Conservation (phyloP, 176 grass and related monocot species). For the Oropetium thomaeum region DNA sequence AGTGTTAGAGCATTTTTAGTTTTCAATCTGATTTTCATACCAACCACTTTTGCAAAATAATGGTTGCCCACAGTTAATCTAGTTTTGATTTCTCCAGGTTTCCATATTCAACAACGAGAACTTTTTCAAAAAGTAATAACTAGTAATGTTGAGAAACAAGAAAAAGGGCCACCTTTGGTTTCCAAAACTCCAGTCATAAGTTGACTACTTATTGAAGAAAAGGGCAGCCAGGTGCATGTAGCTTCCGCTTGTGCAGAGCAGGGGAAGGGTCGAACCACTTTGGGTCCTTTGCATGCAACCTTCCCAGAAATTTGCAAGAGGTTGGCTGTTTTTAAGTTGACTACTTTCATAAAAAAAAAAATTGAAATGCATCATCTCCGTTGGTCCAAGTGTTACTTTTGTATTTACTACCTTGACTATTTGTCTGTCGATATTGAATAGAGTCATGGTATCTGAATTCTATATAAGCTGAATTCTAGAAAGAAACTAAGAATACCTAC, state of each 20-base stretch:
- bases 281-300: no score
- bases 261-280: no score
- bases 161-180: not conserved
- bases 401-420: no score
- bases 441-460: not conserved
- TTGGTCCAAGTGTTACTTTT: not conserved
- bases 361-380: not conserved
- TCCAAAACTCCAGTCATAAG: not conserved
- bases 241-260: no score
- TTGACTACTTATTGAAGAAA: no score
- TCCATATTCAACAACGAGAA: not conserved
- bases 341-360: no score
- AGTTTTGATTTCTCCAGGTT: not conserved
- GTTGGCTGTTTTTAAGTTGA: no score
- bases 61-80: not conserved
- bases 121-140: not conserved
- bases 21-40: not conserved
- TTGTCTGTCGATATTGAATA: not conserved
- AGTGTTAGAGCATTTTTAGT: not conserved
- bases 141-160: not conserved
- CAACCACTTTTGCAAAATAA: not conserved
- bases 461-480: not conserved
- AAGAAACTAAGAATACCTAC: slow-evolving; percentile 8
- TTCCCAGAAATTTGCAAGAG: no score
- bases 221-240: no score